Base-by-base conservation (phyloP, 345 rosid genomes). In the Chamaenerion angustifolium region DNA sequence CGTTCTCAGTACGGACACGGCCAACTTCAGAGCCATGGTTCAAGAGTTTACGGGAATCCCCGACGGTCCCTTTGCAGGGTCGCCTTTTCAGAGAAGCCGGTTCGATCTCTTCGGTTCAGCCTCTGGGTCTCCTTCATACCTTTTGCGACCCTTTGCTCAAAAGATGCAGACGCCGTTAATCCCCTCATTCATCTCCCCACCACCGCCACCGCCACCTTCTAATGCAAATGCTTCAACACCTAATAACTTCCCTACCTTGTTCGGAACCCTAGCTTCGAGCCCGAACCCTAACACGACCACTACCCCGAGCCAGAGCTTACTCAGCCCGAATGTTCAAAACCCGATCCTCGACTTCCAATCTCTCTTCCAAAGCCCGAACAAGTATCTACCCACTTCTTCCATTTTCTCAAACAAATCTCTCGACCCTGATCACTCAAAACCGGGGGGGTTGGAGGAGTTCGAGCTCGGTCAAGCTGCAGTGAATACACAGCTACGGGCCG, bases 41-140 rank as follows among this genome's bases (percentile, higher is more conserved):
- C 98, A 90, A 58, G 98, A 90, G 45, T 90, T 90, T 62, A 90
- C 98, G 12, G 98, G 95, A 10, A 90, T 90, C 50, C 98, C 97
- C 42, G 71, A 89, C 42, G 90, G 94, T 9, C 97, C 97, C 23
- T 81, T 81, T 48, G 58, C 89, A 2, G 71, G 70, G 51, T 78
- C 83, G 23, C 67, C 71, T 43, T 84, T 76, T 52, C 76, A 76
- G 48, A 73, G 71, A 43, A 73, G 70, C 60, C 71, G 97, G 40
- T 74, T 85, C 60, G 89, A 80, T 55, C 76, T 85, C 42, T 79
- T 82, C n/a, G 81, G 87, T 51, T 46, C 54, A 4, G 43, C 43
- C 57, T 27, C 72, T 16, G 59, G 80, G 11, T 45, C 76, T 3
- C 68, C 82, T 19, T 65, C 75, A 19, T 80, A 74, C 51, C 78